Conservation (phyloP, 768 basidiomycete genomes). For the Mycena floridula region DNA sequence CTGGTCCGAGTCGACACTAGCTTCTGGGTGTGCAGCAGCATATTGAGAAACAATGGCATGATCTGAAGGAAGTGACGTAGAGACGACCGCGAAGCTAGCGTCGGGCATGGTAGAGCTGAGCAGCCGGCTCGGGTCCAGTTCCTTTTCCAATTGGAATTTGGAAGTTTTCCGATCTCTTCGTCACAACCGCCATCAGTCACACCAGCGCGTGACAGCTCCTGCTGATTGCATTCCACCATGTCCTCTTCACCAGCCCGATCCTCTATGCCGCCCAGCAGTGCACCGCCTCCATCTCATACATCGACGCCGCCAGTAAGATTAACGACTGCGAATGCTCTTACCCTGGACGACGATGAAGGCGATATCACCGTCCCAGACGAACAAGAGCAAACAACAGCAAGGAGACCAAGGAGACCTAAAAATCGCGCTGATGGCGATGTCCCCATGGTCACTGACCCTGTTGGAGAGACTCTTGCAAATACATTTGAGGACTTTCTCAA, state of each 20-base stretch:
- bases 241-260: not conserved
- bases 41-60: no score
- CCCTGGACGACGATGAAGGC: slow-evolving; percentile 48
- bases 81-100: no score
- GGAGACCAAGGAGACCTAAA: slow-evolving; percentile 40
- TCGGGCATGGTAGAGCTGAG: no score
- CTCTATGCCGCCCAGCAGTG: slow-evolving; percentile 41
- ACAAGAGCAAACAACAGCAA: slow-evolving; percentile 26
- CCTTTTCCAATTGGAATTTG: no score
- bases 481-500: slow-evolving; percentile 89
- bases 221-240: no score
- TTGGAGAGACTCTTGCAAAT: slow-evolving; percentile 92
- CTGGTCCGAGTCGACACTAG: no score
- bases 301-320: slow-evolving; percentile 7
- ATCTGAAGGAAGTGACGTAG: no score
- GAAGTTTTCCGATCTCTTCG: no score
- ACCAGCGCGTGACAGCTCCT: no score
- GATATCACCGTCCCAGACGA: slow-evolving; percentile 44
- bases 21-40: no score
- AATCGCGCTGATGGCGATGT: slow-evolving; percentile 58
- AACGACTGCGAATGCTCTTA: slow-evolving; percentile 44
- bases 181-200: no score
- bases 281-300: slow-evolving; percentile 31
- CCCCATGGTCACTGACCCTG: slow-evolving; percentile 86
- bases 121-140: no score